These are phyloP conservation scores for Erigeron philadelphicus DNA, from an alignment of 140 eudicot species.

Conservation along the genomic window DNA sequence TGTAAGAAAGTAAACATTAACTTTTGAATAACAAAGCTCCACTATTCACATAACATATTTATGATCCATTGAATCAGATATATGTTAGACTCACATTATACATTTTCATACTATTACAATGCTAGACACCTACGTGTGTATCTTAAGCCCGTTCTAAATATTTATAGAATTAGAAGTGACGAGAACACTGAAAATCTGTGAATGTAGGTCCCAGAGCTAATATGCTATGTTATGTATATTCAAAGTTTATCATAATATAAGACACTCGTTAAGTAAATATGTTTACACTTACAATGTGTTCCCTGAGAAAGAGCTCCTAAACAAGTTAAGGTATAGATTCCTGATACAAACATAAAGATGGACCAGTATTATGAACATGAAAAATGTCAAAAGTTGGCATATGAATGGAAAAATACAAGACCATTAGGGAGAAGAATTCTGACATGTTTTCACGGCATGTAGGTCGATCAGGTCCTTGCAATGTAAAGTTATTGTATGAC, in stretches of 20 bases:
- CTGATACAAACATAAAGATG: conserved; percentile 20
- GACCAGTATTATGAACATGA: conserved; percentile 7
- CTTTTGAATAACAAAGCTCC: not conserved
- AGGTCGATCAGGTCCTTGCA: conserved; percentile 65
- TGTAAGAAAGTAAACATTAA: conserved; percentile 18
- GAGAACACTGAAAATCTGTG: not conserved
- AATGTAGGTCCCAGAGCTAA: not conserved
- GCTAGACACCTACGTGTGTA: too few species aligned
- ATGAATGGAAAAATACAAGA: conserved; percentile 2
- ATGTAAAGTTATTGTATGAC: conserved; percentile 79
- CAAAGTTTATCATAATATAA: not conserved
- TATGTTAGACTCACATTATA: not conserved
- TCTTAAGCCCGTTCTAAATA: too few species aligned
- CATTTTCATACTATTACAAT: not conserved
- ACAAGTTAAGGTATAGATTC: conserved; percentile 27
- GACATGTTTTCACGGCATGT: conserved; percentile 56
- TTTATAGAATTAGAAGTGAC: too few species aligned
- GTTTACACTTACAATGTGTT: conserved; percentile 30
- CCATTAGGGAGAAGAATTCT: conserved; percentile 24
- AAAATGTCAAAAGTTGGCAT: not conserved
- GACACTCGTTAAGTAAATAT: not conserved
- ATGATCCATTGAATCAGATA: not conserved
- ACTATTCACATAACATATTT: not conserved
- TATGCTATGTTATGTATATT: not conserved
- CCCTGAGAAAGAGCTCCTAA: conserved; percentile 28